Evolutionary conservation across 345 rosid species (phyloP).

Genomic region (Linum usitatissimum): DNA sequence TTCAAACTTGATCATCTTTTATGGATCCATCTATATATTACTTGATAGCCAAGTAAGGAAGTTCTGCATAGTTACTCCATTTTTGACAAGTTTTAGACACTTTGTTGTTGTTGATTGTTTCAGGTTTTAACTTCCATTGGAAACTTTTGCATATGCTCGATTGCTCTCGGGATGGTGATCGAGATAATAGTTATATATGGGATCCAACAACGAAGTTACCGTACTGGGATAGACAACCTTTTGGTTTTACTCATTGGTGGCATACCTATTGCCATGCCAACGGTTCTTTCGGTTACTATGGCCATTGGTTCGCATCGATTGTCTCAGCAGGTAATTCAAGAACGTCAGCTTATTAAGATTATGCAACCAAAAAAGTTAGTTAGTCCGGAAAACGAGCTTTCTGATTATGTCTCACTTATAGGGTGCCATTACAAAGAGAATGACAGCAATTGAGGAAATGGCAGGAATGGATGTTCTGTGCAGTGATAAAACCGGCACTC

Average conservation of each 20-base stretch:
- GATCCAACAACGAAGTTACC: slow-evolving; percentile 38
- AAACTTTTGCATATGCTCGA: slow-evolving; percentile 92
- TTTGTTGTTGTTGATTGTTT: slow-evolving; percentile 1
- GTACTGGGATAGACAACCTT: slow-evolving; percentile 71
- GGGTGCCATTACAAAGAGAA: slow-evolving; percentile 92
- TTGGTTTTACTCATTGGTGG: slow-evolving; percentile 88
- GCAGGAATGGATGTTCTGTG: slow-evolving; percentile 96
- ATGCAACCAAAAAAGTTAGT: not conserved
- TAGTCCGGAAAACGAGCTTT: not conserved
- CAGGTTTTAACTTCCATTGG: slow-evolving; percentile 84
- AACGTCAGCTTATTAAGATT: not conserved
- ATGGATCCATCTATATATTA: not conserved
- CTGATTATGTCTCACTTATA: slow-evolving; percentile 9
- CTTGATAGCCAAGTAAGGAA: not conserved
- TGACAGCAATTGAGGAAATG: slow-evolving; percentile 98
- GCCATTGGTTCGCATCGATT: slow-evolving; percentile 84
- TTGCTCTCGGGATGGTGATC: slow-evolving; percentile 66
- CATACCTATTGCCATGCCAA: slow-evolving; percentile 97
- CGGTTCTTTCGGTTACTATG: slow-evolving; percentile 95
- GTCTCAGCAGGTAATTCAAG: slow-evolving; percentile 51
- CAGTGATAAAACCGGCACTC: slow-evolving; percentile 91
- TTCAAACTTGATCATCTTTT: slow-evolving; percentile 1
- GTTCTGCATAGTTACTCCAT: not conserved
- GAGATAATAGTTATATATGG: slow-evolving; percentile 55
- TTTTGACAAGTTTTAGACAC: not conserved